A percentile compares a stretch with the other conserved stretches of the same genome.
phyloP scores from a whole-genome alignment of 345 rosid genomes.

The Durio zibethinus region DNA sequence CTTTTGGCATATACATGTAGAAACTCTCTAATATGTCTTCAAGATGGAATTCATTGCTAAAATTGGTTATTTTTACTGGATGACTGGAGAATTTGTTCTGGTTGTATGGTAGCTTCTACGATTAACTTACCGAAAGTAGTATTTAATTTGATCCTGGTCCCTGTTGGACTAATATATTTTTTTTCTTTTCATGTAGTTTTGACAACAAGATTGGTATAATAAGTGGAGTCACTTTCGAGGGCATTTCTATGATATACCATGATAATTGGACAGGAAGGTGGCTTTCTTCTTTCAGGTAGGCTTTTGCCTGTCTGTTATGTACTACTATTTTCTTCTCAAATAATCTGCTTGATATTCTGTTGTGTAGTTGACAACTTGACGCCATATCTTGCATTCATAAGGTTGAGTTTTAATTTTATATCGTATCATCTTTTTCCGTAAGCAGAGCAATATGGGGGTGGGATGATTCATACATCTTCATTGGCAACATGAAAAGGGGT shows the following conservation, averaged over 20 bases:
- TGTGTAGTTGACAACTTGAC: background rate
- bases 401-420: background rate
- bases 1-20: background rate
- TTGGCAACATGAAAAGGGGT: slow-evolving; percentile 54
- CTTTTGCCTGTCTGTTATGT: slow-evolving; percentile 2
- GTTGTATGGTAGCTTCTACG: background rate
- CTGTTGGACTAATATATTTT: background rate
- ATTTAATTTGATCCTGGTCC: background rate
- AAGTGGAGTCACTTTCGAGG: slow-evolving; percentile 53
- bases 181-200: slow-evolving; percentile 35
- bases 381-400: background rate
- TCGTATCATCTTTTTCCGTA: background rate
- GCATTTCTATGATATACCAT: slow-evolving; percentile 45
- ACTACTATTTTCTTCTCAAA: background rate
- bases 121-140: background rate
- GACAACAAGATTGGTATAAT: slow-evolving; percentile 56
- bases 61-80: background rate
- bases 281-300: slow-evolving; percentile 70
- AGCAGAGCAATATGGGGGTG: slow-evolving; percentile 87
- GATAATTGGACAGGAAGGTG: slow-evolving; percentile 60
- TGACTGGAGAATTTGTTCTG: background rate
- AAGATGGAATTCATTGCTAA: background rate
- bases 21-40: background rate
- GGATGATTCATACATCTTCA: slow-evolving; percentile 72
- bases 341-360: slow-evolving; percentile 1